Percentiles rank a stretch among this genome's conserved stretches.
These are phyloP conservation scores for Leccinum pachyderme DNA, from an alignment of 1,284 basidiomycete species.

Conservation along the genomic window DNA sequence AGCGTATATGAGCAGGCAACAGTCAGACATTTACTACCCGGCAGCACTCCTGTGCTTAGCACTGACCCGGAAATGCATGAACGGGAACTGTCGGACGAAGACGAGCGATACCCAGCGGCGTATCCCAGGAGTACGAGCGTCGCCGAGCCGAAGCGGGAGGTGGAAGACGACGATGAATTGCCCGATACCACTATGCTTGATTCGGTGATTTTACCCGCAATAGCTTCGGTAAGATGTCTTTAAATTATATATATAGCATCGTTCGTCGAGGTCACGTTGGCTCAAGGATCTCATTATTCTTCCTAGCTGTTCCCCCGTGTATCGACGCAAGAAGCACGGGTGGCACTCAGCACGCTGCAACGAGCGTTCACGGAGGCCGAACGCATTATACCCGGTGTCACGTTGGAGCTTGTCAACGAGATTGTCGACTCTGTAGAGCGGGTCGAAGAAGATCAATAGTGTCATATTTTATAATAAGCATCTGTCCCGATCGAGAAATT, in stretches of 20 bases:
- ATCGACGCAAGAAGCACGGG: slow-evolving; percentile 1
- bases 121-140: slow-evolving; percentile 6
- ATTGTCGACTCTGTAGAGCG: slow-evolving; percentile 48
- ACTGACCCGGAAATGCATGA: slow-evolving; percentile 17
- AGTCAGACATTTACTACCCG: slow-evolving; percentile 48
- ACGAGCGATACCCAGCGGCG: slow-evolving; percentile 41
- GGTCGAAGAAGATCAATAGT: slow-evolving; percentile 62
- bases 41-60: slow-evolving; percentile 10
- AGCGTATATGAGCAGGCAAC: slow-evolving; percentile 37
- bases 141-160: slow-evolving; percentile 41
- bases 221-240: slow-evolving; percentile 80
- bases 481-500: not conserved
- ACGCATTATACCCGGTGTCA: slow-evolving; percentile 81
- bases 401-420: slow-evolving; percentile 71
- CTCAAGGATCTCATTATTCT: slow-evolving; percentile 40
- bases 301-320: slow-evolving; percentile 84
- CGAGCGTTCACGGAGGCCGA: slow-evolving; percentile 92
- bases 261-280: slow-evolving; percentile 3
- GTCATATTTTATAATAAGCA: not conserved
- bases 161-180: slow-evolving; percentile 66
- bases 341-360: slow-evolving; percentile 77
- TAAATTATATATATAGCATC: slow-evolving; percentile 40
- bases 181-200: slow-evolving; percentile 91
- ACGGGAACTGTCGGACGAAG: slow-evolving; percentile 48
- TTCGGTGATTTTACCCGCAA: slow-evolving; percentile 90